These are phyloP conservation scores for Chytriomyces sp. DNA, from an alignment of 192 early-diverging fungal genomes.

Conservation along the genomic window DNA sequence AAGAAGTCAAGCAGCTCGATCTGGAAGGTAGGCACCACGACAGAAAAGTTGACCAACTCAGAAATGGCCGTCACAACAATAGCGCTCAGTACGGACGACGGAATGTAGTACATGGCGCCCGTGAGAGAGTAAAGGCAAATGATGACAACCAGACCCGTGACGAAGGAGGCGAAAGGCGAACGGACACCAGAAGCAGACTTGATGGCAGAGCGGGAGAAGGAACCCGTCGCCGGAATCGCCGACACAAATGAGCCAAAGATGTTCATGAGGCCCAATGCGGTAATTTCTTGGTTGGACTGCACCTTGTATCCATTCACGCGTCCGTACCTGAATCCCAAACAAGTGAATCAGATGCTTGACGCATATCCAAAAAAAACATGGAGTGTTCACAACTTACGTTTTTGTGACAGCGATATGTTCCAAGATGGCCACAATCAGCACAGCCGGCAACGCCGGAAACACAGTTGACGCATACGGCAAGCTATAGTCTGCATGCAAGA, in stretches of 20 bases:
- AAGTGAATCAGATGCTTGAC: no score
- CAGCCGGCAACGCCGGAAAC: conserved; percentile 52
- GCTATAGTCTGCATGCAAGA: not conserved
- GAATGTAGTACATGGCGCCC: conserved; percentile 84
- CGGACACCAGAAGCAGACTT: conserved; percentile 85
- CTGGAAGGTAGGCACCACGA: conserved; percentile 66
- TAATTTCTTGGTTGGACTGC: conserved; percentile 85
- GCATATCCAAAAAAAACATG: no score
- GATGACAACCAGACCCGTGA: conserved; percentile 80
- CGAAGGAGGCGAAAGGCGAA: conserved; percentile 75
- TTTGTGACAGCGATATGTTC: conserved; percentile 91
- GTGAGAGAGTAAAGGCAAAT: conserved; percentile 82
- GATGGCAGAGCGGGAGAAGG: conserved; percentile 91
- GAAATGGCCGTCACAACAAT: conserved; percentile 85
- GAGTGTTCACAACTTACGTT: no score
- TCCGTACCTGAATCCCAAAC: no score
- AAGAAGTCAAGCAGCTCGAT: conserved; percentile 58
- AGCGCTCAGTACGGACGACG: conserved; percentile 73
- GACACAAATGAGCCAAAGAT: conserved; percentile 82
- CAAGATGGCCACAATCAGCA: conserved; percentile 77
- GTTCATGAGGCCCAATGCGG: conserved; percentile 87
- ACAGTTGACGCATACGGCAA: conserved; percentile 54
- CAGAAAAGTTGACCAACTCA: conserved; percentile 64
- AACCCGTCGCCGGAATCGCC: conserved; percentile 87
- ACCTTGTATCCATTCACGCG: conserved; percentile 80